Conservation (phyloP, 2,329 filamentous ascomycete genomes). For the Fusarium protoensiforme region DNA sequence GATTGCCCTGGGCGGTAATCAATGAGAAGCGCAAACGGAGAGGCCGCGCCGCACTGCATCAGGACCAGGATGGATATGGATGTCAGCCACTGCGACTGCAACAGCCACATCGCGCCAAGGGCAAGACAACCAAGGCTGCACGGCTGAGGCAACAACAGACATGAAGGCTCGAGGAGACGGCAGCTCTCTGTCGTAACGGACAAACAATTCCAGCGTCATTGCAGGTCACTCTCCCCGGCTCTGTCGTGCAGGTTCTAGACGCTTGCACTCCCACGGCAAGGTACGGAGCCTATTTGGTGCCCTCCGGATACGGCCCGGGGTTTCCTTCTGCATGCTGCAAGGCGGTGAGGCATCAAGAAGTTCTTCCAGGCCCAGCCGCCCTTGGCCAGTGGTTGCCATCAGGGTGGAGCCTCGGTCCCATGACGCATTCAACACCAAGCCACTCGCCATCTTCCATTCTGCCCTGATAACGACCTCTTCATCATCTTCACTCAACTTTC, state of each 20-base stretch:
- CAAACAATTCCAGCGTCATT: conserved; percentile 4
- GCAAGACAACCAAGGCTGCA: neutral
- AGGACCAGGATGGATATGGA: neutral
- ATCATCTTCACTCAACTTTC: conserved; percentile 26
- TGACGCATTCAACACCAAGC: conserved; percentile 50
- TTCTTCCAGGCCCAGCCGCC: conserved; percentile 26
- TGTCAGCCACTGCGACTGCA: neutral
- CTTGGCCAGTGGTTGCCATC: conserved; percentile 28
- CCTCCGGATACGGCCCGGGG: conserved; percentile 24
- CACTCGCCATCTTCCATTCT: conserved; percentile 41
- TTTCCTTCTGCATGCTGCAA: conserved; percentile 19
- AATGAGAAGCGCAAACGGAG: neutral
- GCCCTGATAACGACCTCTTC: conserved; percentile 40
- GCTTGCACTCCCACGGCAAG: conserved; percentile 8
- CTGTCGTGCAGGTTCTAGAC: conserved; percentile 14
- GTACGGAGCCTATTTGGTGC: conserved; percentile 20
- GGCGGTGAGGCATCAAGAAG: conserved; percentile 42
- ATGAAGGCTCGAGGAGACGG: neutral
- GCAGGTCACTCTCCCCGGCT: conserved; percentile 1
- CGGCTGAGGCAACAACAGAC: neutral
- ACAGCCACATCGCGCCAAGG: neutral
- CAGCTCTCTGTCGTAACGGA: neutral
- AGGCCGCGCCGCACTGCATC: neutral
- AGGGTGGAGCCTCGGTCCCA: conserved; percentile 47
- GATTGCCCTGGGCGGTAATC: neutral